Conservation (phyloP, 257 asterid genomes). For the Ocimum tenuiflorum region DNA sequence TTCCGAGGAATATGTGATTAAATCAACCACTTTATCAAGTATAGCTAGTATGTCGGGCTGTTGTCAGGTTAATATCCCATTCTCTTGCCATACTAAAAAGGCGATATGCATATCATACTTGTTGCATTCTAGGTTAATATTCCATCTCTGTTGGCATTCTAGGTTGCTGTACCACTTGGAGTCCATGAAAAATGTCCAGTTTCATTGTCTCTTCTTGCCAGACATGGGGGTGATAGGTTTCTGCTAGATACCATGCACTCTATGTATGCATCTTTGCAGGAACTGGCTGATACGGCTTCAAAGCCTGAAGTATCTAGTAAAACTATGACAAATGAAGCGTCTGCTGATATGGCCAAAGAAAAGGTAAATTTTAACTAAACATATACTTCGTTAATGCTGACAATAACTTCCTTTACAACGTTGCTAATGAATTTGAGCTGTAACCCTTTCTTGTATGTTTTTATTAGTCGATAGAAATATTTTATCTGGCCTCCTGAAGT, state of each 20-base stretch:
- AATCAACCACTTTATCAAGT: constrained; percentile 54
- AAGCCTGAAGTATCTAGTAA: constrained; percentile 45
- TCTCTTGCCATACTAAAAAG: not conserved
- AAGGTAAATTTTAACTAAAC: constrained; percentile 38
- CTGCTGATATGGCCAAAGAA: constrained; percentile 94
- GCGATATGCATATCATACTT: not conserved
- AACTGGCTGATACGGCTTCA: constrained; percentile 44
- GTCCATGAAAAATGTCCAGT: constrained; percentile 69
- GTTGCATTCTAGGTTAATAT: not conserved
- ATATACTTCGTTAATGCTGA: not conserved
- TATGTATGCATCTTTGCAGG: constrained; percentile 54
- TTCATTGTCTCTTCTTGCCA: constrained; percentile 79
- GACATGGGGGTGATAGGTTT: constrained; percentile 88
- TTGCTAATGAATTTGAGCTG: constrained; percentile 7
- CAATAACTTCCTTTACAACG: not conserved
- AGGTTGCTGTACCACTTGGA: constrained; percentile 85
- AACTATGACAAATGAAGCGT: constrained; percentile 47
- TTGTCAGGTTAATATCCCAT: constrained; percentile 67
- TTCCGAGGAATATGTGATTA: constrained; percentile 56
- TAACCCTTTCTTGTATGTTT: not conserved
- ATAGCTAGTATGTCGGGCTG: constrained; percentile 96
- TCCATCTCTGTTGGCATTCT: constrained; percentile 14
- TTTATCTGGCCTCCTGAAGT: not conserved
- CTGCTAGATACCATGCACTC: constrained; percentile 69
- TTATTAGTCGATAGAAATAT: constrained; percentile 2